phyloP scores from a whole-genome alignment of 2,329 filamentous ascomycete genomes.

The Geosmithia flava region DNA sequence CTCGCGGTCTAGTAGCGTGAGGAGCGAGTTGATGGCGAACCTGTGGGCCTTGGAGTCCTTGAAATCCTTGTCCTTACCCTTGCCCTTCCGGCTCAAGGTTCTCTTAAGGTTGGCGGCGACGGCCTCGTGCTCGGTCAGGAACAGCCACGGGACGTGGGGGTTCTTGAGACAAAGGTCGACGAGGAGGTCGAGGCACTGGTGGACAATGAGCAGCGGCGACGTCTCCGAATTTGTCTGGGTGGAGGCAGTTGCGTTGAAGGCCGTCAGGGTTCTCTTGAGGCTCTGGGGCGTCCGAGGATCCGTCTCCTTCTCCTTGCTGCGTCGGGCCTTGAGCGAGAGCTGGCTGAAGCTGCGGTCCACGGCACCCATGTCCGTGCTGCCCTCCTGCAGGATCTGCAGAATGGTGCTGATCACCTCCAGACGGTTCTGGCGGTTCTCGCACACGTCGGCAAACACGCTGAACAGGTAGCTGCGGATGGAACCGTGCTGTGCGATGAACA shows the following conservation, averaged over 20 bases:
- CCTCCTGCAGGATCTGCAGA: conserved; percentile 88
- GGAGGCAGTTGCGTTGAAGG: conserved; percentile 29
- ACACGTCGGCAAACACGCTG: conserved; percentile 80
- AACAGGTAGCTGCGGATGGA: conserved; percentile 77
- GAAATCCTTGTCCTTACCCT: conserved; percentile 41
- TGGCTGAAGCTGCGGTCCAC: conserved; percentile 94
- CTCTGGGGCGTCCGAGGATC: conserved; percentile 67
- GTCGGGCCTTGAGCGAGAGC: conserved; percentile 81
- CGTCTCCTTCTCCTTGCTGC: conserved; percentile 49
- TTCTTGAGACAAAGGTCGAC: conserved; percentile 78
- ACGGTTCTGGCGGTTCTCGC: conserved; percentile 91
- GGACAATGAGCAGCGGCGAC: conserved; percentile 87
- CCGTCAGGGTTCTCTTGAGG: conserved; percentile 62
- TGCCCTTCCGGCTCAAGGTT: conserved; percentile 69
- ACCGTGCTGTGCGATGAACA: conserved; percentile 92
- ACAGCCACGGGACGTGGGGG: conserved; percentile 77
- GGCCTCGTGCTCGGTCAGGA: conserved; percentile 83
- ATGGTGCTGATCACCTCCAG: conserved; percentile 88
- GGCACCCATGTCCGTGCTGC: conserved; percentile 82
- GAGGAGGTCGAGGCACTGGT: conserved; percentile 82
- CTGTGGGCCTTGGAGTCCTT: conserved; percentile 66
- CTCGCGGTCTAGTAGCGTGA: conserved; percentile 82
- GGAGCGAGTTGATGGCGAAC: conserved; percentile 83
- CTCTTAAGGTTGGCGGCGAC: conserved; percentile 66
- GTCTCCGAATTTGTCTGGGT: conserved; percentile 64